Evolutionary conservation across 352 stramenopile species (phyloP).

Genomic region (Phytopythium oedochilum): DNA sequence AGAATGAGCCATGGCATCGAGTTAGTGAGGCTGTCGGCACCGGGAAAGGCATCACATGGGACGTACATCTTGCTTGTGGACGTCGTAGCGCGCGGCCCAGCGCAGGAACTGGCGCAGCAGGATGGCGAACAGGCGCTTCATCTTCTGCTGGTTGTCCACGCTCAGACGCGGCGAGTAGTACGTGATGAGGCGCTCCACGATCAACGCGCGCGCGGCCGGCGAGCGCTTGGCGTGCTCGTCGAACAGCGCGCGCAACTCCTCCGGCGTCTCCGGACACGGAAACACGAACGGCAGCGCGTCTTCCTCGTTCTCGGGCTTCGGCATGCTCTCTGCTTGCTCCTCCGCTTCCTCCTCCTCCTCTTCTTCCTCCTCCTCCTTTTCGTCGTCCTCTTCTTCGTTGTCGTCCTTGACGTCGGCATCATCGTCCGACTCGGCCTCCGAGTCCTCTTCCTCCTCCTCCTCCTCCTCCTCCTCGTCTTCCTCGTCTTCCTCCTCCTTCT

Average conservation of each 20-base stretch:
- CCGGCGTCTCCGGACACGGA: constrained; percentile 88
- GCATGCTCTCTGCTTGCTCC: constrained; percentile 44
- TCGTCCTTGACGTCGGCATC: constrained; percentile 44
- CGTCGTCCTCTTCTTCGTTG: constrained; percentile 36
- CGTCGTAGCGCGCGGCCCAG: constrained; percentile 76
- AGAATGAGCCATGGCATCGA: too few relatives aligned
- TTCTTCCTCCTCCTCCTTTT: constrained; percentile 55
- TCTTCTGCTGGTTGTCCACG: constrained; percentile 92
- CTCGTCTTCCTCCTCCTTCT: constrained; percentile 56
- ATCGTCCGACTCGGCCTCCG: constrained; percentile 37
- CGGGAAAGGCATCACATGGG: too few relatives aligned
- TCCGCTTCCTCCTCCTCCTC: constrained; percentile 75
- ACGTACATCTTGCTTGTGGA: constrained; percentile 61
- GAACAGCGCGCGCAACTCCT: constrained; percentile 90
- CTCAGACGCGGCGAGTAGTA: constrained; percentile 94
- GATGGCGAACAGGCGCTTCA: constrained; percentile 96
- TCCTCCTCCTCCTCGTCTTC: constrained; percentile 64
- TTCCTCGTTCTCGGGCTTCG: constrained; percentile 40
- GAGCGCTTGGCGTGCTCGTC: constrained; percentile 82
- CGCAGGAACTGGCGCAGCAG: constrained; percentile 92
- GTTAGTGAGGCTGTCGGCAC: too few relatives aligned
- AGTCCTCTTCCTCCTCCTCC: constrained; percentile 52
- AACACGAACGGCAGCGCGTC: constrained; percentile 95
- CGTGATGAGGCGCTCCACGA: constrained; percentile 91
- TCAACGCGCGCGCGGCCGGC: constrained; percentile 61